Evolutionary conservation across 2,329 filamentous ascomycete species (phyloP).

Genomic region (Penicillium sp.): DNA sequence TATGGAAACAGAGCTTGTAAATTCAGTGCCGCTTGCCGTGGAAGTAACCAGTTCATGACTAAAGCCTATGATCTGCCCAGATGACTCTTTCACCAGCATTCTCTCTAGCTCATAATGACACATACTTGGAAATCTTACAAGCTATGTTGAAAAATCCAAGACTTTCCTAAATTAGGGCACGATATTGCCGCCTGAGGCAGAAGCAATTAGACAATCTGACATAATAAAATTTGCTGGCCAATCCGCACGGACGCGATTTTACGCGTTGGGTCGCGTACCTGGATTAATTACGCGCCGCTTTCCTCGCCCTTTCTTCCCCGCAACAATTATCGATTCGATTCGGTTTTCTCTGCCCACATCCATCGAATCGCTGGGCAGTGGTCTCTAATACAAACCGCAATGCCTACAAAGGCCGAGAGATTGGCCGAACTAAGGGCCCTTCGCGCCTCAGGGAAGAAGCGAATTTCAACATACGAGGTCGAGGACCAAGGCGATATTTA

Average conservation of each 20-base stretch:
- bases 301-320: slow-evolving; percentile 20
- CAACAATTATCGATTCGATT: slow-evolving; percentile 12
- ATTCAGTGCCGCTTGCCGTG: too few relatives aligned
- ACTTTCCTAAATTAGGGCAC: neutral
- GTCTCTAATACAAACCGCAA: slow-evolving; percentile 20
- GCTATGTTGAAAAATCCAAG: neutral
- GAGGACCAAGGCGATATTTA: slow-evolving; percentile 83
- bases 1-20: too few relatives aligned
- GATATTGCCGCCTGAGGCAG: slow-evolving; percentile 1
- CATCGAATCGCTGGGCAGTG: slow-evolving; percentile 14
- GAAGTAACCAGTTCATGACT: too few relatives aligned
- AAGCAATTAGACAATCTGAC: neutral
- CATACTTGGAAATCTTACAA: neutral
- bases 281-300: slow-evolving; percentile 12
- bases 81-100: neutral
- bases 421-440: slow-evolving; percentile 78
- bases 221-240: neutral
- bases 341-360: slow-evolving; percentile 3
- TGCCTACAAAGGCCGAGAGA: slow-evolving; percentile 37
- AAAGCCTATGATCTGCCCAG: too few relatives aligned
- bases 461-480: slow-evolving; percentile 82
- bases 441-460: slow-evolving; percentile 86
- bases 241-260: slow-evolving; percentile 1
- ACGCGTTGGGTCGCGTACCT: slow-evolving; percentile 6
- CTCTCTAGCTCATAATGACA: neutral